Evolutionary conservation across 2,329 filamentous ascomycete genomes (phyloP), one percentile per base, ranked within the genome.

Genomic region (Lizonia empirigonia): DNA sequence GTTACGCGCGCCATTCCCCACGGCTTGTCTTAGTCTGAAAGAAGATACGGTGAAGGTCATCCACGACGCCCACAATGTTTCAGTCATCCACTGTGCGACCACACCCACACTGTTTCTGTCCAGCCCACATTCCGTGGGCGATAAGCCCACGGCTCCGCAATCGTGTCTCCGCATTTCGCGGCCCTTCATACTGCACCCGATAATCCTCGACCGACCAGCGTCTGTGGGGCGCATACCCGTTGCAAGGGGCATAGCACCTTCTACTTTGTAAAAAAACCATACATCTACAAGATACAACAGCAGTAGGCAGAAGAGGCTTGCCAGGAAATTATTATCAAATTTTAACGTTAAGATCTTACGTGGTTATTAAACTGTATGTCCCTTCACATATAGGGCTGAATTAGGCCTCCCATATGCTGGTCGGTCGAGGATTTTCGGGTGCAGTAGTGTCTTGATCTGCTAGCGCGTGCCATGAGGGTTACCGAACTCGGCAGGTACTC

Each of bases 131-230:
- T 55, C 47, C 42, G 30, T 42, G 37, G 37, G 53, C 57, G 59
- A 64, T 63, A 64, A 65, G 61, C 53, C 46, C 22, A 32, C 46
- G 27, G 38, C 49, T 47, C 44, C 44, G 39, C 51, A 49, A 38
- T 32, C 44, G 26, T 48, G 38, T 58, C 55, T 56, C 51, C 52
- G 52, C 51, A 60, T 48, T 35, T 42, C 37, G 27, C 42, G 37
- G 39, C 23, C 10, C 20, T 34, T 46, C 20, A 37, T 41, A 41
- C 23, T 7, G n/a, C n/a, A n/a, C n/a, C n/a, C n/a, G n/a, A n/a
- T n/a, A n/a, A n/a, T n/a, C n/a, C n/a, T n/a, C n/a, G n/a, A n/a
- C n/a, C n/a, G n/a, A n/a, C n/a, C n/a, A n/a, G n/a, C n/a, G n/a
- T n/a, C n/a, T n/a, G n/a, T n/a, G n/a, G n/a, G n/a, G n/a, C n/a